Percentiles rank a stretch among this genome's conserved stretches.
These are phyloP conservation scores for Populus deltoides DNA, from an alignment of 345 rosid genomes.

Conservation along the genomic window DNA sequence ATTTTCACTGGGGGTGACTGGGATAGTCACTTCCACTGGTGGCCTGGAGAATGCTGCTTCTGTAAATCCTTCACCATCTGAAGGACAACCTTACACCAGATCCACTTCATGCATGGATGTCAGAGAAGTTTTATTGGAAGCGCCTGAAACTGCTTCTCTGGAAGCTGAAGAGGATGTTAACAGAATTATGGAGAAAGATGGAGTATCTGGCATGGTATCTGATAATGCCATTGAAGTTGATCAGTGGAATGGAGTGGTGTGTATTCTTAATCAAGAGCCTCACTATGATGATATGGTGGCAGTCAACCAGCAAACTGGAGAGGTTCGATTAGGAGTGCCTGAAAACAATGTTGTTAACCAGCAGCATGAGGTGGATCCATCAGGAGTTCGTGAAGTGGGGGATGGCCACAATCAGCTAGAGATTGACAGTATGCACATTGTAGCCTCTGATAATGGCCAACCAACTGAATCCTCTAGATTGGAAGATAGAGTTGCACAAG, in stretches of 20 bases:
- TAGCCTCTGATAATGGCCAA: neutral
- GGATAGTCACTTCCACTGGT: too few relatives aligned
- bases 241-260: neutral
- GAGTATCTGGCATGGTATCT: neutral
- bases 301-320: neutral
- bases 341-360: neutral
- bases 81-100: neutral
- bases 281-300: neutral
- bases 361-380: neutral
- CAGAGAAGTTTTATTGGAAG: neutral
- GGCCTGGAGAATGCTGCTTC: too few relatives aligned
- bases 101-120: neutral
- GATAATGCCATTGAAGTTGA: neutral
- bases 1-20: too few relatives aligned
- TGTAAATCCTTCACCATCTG: too few relatives aligned
- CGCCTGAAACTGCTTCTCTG: constrained; percentile 7
- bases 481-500: constrained; percentile 28
- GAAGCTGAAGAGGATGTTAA: neutral
- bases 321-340: neutral
- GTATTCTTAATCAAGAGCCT: neutral
- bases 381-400: constrained; percentile 7
- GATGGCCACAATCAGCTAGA: neutral
- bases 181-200: neutral
- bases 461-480: constrained; percentile 31
- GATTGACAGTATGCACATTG: neutral